phyloP scores from a whole-genome alignment of 139 green algal genomes.

The Edaphochlamys debaryana region DNA sequence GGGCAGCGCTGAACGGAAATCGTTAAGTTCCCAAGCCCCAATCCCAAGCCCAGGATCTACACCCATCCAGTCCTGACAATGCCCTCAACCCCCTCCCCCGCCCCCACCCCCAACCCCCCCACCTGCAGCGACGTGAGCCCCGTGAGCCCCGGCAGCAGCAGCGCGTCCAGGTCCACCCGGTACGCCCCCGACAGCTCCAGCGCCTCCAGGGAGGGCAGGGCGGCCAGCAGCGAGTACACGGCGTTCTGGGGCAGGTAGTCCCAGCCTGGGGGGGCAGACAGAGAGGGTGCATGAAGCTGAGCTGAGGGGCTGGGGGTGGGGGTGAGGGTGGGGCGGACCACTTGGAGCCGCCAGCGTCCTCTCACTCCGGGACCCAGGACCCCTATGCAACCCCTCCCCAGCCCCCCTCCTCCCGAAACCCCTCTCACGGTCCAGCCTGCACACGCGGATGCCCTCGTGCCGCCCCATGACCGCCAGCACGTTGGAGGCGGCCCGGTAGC shows the following conservation, averaged over 20 bases:
- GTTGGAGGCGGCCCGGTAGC: not conserved
- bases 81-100: not conserved
- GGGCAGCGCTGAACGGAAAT: not conserved
- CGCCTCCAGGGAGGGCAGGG: constrained; percentile 22
- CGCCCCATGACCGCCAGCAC: constrained; percentile 1
- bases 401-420: no score
- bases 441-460: constrained; percentile 22
- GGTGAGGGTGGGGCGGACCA: no score
- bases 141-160: constrained; percentile 10
- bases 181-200: constrained; percentile 5
- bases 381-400: no score
- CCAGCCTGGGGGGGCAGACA: constrained; percentile 15
- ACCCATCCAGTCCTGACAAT: no score
- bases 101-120: not conserved
- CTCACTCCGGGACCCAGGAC: no score
- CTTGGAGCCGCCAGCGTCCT: not conserved
- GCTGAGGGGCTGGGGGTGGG: no score
- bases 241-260: not conserved
- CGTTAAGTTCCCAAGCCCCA: no score
- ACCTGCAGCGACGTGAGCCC: constrained; percentile 13
- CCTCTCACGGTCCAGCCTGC: constrained; percentile 13
- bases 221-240: not conserved
- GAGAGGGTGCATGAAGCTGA: no score
- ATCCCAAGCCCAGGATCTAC: no score
- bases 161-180: constrained; percentile 21